Conservation (phyloP, 2,329 filamentous ascomycete genomes). For the Fonsecaea nubica region DNA sequence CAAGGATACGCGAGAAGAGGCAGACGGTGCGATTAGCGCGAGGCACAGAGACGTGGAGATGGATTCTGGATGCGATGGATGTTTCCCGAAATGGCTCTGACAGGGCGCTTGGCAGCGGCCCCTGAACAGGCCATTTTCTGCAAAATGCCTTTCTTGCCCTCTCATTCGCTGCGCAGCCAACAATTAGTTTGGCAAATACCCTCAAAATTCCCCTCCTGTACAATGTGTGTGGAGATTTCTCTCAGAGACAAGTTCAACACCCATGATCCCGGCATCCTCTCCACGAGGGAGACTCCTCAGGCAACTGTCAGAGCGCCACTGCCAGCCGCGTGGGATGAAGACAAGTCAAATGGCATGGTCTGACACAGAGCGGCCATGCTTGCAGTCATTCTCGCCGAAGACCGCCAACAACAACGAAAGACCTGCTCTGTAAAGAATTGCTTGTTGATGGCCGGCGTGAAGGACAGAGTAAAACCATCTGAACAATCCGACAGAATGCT, state of each 20-base stretch:
- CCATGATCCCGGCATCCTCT: conserved; percentile 9
- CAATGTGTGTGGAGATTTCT: conserved; percentile 1
- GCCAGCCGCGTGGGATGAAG: neutral
- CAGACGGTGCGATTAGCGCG: conserved; percentile 26
- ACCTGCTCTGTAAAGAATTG: neutral
- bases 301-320: neutral
- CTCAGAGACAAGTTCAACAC: neutral
- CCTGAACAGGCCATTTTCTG: conserved; percentile 23
- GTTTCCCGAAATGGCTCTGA: neutral
- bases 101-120: conserved; percentile 27
- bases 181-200: conserved; percentile 26
- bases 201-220: conserved; percentile 13
- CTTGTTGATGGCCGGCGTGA: neutral
- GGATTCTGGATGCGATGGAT: neutral
- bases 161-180: conserved; percentile 22
- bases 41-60: conserved; percentile 12
- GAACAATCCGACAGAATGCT: neutral
- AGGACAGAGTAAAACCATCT: neutral
- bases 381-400: neutral
- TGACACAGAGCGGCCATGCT: neutral
- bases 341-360: neutral
- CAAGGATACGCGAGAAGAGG: conserved; percentile 30
- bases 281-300: neutral
- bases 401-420: neutral
- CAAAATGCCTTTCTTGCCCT: conserved; percentile 12